Base-by-base conservation (phyloP, 2,329 filamentous ascomycete species). In the Scortechinia acanthostroma region DNA sequence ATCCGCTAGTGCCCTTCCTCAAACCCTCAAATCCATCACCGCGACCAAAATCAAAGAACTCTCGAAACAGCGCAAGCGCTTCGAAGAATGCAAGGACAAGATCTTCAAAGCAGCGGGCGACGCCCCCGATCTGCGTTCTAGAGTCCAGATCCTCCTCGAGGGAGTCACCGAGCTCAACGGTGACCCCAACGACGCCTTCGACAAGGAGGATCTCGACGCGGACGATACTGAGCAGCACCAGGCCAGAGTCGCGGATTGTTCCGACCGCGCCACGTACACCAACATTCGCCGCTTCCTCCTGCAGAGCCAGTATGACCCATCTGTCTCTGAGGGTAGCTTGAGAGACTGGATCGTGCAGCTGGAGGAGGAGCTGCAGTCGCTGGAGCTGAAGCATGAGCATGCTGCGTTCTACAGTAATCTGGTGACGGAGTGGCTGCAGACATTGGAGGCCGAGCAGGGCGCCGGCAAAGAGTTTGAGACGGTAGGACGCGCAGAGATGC, bases 391-490 rank as follows among this genome's bases (percentile, higher is more conserved):
- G 49, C 70, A 66, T 45, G 53, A 64, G 44, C 70, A 67, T 42
- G 68, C 70, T 0, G 62, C 64, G 5, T 57, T 73, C 2, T 72
- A 71, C 37, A 68, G 64, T 2, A 58, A 67, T 42, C 59, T 73
- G 3, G 68, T 71, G n/a, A 71, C 62, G 0, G 70, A 73, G 48
- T 73, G 68, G 69, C 56, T 72, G 1, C 62, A 61, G 1, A 52
- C 55, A 0, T 57, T 58, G 48, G 58, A 50, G 19, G 17, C 4
- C 23, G 45, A 35, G 4, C 30, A 33, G 21, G 35, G 22, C 6
- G 28, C 16, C 10, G 49, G 53, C 1, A 64, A 63, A 14, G 57
- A 54, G 0, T 71, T 70, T 42, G 69, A 71, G 28, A 55, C 62
- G 5, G 51, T 72, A 10, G 65, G 63, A 1, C 60, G 62, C 17